Evolutionary conservation across 2,329 filamentous ascomycete species (phyloP), one percentile per base, ranked within the genome.

Genomic region (Trichoderma aggressivum): DNA sequence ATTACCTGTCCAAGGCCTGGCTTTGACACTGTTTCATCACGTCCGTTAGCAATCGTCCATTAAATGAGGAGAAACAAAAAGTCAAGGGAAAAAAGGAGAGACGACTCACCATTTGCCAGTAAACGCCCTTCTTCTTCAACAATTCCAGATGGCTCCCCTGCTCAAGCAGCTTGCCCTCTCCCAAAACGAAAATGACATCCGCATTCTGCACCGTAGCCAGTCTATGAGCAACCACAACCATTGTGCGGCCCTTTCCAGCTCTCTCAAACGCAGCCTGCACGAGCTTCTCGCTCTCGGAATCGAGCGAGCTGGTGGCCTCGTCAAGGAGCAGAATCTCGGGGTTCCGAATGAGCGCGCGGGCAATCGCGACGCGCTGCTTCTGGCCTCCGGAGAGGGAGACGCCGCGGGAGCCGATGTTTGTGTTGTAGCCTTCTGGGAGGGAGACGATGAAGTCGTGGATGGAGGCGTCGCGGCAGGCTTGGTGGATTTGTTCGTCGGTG

Each of bases 111-210:
- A 89, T 88, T 70, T 86, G 82, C 84, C 85, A 88, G 72, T 89
- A 89, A 7, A 87, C 82, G 1, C 87, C 87, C 75, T 78, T 84
- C 79, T 82, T 82, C 78, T 79, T 83, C 72, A 89, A 72, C 71
- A 89, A 75, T 75, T 88, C 87, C 2, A 71, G 71, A 72, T 89
- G 87, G 21, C 77, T 87, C 12, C 87, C 87, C 77, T 85, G 81
- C 78, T 89, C 87, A 12, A 89, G 76, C 56, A 89, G 81, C 74
- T 83, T 86, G 28, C 90, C 81, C 72, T 90, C 86, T 12, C 91
- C 91, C 61, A 96, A 88, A 0, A 95, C 92, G 75, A 92, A 93
- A 55, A 94, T 94, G n/a, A 90, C 83, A 78, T 95, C 90, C 1
- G 92, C 91, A 75, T 94, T 91, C 79, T 92, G 92, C 24, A 94